Conservation (phyloP, 306 rosid species). For the Trifolium dubium region DNA sequence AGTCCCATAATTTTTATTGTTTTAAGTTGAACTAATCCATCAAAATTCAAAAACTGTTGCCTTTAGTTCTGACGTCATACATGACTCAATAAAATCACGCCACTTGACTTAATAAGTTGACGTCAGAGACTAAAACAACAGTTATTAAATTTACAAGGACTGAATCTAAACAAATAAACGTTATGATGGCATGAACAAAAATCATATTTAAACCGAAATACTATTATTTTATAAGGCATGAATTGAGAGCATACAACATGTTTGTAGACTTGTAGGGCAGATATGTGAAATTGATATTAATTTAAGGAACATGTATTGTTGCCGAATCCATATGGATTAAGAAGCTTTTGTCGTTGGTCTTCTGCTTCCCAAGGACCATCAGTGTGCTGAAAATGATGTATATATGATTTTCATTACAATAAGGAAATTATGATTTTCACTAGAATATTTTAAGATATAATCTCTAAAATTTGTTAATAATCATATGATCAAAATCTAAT, state of each 20-base stretch:
- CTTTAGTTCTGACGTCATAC: too few relatives aligned
- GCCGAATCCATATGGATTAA: constrained; percentile 66
- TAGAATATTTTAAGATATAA: constrained; percentile 15
- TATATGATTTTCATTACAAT: constrained; percentile 39
- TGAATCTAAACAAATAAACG: too few relatives aligned
- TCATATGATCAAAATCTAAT: background rate
- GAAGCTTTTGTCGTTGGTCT: constrained; percentile 77
- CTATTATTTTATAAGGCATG: constrained; percentile 35
- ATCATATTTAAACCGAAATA: too few relatives aligned
- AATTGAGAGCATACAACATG: constrained; percentile 62
- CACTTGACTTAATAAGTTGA: too few relatives aligned
- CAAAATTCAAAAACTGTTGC: too few relatives aligned
- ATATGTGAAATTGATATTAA: constrained; percentile 35
- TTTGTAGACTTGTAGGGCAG: constrained; percentile 46
- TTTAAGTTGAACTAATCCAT: too few relatives aligned
- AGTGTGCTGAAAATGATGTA: constrained; percentile 65
- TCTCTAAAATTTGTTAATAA: background rate
- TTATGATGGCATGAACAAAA: too few relatives aligned
- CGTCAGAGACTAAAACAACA: too few relatives aligned
- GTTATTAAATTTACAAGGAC: too few relatives aligned
- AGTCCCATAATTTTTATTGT: too few relatives aligned
- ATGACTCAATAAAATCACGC: too few relatives aligned
- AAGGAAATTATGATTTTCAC: constrained; percentile 25
- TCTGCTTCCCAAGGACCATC: constrained; percentile 73
- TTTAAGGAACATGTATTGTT: constrained; percentile 65